Conservation (phyloP, 179 eudicot species). For the Patellifolia procumbens region DNA sequence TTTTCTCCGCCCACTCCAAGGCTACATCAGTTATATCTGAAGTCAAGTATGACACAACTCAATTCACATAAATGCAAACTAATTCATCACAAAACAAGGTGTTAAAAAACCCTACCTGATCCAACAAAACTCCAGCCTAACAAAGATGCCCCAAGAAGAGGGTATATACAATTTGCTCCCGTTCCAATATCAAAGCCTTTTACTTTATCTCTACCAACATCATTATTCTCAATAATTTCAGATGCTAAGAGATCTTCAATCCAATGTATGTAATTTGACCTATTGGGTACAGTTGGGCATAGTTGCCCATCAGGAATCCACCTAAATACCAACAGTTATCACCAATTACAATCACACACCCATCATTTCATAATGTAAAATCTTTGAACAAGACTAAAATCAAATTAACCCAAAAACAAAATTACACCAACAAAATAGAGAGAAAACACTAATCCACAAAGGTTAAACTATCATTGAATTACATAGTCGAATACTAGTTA, state of each 20-base stretch:
- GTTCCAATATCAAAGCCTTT: conserved; percentile 96
- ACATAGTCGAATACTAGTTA: too few species aligned
- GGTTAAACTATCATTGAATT: too few species aligned
- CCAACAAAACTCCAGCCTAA: conserved; percentile 90
- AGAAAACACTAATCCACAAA: too few species aligned
- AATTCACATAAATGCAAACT: conserved; percentile 12
- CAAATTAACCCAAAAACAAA: conserved; percentile 2
- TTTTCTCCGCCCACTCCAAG: conserved; percentile 84
- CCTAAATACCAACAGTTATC: conserved; percentile 39
- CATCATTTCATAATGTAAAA: neutral
- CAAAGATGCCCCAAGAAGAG: conserved; percentile 93
- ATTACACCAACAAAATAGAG: neutral
- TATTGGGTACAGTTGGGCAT: conserved; percentile 97
- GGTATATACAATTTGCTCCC: conserved; percentile 94
- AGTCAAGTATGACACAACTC: conserved; percentile 4
- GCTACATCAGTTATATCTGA: conserved; percentile 86
- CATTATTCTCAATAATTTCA: conserved; percentile 51
- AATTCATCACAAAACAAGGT: neutral
- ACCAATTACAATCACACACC: neutral
- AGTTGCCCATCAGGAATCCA: conserved; percentile 99
- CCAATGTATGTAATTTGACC: conserved; percentile 97
- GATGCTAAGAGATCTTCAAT: conserved; percentile 85
- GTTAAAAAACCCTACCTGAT: conserved; percentile 52
- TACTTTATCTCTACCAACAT: conserved; percentile 39
- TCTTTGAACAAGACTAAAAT: too few species aligned